A percentile compares a stretch with the other conserved stretches of the same genome.
Evolutionary conservation across 208 protist species (phyloP).

Genomic region (Trypanosoma melophagium): DNA sequence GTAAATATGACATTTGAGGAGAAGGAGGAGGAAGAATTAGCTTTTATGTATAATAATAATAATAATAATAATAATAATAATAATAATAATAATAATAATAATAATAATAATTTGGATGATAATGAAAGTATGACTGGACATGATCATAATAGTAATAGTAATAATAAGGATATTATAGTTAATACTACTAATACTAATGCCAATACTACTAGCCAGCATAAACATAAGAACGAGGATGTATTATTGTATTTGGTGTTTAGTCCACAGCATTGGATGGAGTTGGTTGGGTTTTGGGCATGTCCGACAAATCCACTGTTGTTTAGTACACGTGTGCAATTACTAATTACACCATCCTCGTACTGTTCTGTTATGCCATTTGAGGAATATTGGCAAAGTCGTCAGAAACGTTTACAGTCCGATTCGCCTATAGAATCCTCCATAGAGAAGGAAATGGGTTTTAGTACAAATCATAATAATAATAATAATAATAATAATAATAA

Average conservation of each 20-base stretch:
- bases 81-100: too few relatives aligned
- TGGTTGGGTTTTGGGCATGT: slow-evolving; percentile 81
- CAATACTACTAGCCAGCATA: too few relatives aligned
- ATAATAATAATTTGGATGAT: too few relatives aligned
- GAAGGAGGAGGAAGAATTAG: too few relatives aligned
- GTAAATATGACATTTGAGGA: slow-evolving; percentile 38
- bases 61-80: too few relatives aligned
- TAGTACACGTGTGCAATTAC: slow-evolving; percentile 10
- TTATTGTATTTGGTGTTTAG: slow-evolving; percentile 41
- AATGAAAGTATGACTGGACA: not conserved
- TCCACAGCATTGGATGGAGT: slow-evolving; percentile 71
- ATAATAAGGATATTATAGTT: not conserved
- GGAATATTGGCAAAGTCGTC: slow-evolving; percentile 12
- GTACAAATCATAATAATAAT: not conserved
- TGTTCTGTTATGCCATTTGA: slow-evolving; percentile 14
- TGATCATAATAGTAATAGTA: not conserved
- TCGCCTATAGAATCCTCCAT: too few relatives aligned
- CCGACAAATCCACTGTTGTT: slow-evolving; percentile 57
- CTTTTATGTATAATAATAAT: too few relatives aligned
- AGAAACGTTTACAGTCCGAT: not conserved
- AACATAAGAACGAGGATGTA: not conserved
- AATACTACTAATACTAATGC: too few relatives aligned
- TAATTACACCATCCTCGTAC: not conserved
- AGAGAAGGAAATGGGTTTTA: not conserved
- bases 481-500: not conserved